Percentiles rank a stretch among this genome's conserved stretches.
Evolutionary conservation across 2,329 filamentous ascomycete genomes (phyloP).

Genomic region (Fusarium denticulatum): DNA sequence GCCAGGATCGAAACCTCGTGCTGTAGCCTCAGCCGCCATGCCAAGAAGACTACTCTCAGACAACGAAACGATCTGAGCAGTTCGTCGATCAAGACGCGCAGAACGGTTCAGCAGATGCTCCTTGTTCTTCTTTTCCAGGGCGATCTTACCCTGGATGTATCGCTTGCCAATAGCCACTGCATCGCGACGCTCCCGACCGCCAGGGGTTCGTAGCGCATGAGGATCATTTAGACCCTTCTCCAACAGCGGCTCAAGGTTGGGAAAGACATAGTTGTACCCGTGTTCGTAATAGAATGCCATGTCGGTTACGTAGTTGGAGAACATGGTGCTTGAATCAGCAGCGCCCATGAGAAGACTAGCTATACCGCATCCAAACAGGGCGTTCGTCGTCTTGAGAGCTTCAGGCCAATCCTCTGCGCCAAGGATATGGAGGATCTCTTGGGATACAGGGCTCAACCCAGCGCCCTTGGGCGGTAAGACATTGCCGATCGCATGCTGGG

Average conservation of each 20-base stretch:
- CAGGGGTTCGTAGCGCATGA: constrained; percentile 31
- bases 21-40: constrained; percentile 37
- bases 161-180: constrained; percentile 34
- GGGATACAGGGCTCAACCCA: constrained; percentile 28
- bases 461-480: constrained; percentile 34
- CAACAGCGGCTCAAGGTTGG: constrained; percentile 29
- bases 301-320: constrained; percentile 40
- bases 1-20: constrained; percentile 33
- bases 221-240: constrained; percentile 30
- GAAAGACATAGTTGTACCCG: constrained; percentile 41
- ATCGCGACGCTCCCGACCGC: constrained; percentile 33
- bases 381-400: constrained; percentile 37
- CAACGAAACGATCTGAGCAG: constrained; percentile 37
- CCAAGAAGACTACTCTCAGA: constrained; percentile 38
- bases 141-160: constrained; percentile 39
- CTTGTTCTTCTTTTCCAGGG: constrained; percentile 36
- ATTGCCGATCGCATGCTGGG: constrained; percentile 34
- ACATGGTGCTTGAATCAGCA: constrained; percentile 35
- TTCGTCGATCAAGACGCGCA: constrained; percentile 26
- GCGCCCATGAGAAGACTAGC: constrained; percentile 39
- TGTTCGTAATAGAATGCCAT: constrained; percentile 41
- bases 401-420: constrained; percentile 36
- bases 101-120: constrained; percentile 24
- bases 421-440: constrained; percentile 19
- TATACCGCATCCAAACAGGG: constrained; percentile 37